Base-by-base conservation (phyloP, 1,139 yeast species). In the Kodamaea plutei region DNA sequence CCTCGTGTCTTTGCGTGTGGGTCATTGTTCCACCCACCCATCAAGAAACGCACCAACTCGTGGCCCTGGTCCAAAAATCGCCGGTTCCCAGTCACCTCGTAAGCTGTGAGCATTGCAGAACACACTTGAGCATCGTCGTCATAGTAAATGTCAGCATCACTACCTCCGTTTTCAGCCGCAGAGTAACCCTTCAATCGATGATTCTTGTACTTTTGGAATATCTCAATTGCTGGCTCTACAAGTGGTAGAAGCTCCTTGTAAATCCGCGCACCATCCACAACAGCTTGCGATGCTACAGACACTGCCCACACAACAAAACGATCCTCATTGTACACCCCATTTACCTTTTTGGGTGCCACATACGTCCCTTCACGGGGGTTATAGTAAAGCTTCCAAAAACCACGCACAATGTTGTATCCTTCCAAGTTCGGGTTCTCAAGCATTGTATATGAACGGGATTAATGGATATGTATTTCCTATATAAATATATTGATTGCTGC, bases 41-140 rank as follows among this genome's bases (percentile, higher is more conserved):
- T 74, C 41, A 81, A 57, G 45, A 80, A 80, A 23, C 76, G 54
- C 27, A 72, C 78, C 45, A 78, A 61, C 44, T 76, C 84, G 32
- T 76, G 63, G 6, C 79, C 83, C 47, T 66, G 67, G 41, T 73
- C 78, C 41, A 80, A 60, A 47, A 62, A 76, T 30, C 59, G 58
- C 42, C 59, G 60, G 40, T 79, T 69, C 1, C 74, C 73, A 1
- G 87, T 79, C 15, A 77, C 85, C 45, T 80, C 87, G 47, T 76
- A 81, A 1, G 85, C 84, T 2, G 80, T 69, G 36, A 81, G 59
- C 47, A 79, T 65, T 8, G 82, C 82, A 44, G 80, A 68, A 12
- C 84, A 81, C 10, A 79, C 79, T 50, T 81, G 89, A 4, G 88
- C 89, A 48, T 80, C 83, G 47, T 81, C 89, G 50, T 81, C 89